phyloP scores from a whole-genome alignment of 306 rosid genomes.

The Hippophae tibetana region DNA sequence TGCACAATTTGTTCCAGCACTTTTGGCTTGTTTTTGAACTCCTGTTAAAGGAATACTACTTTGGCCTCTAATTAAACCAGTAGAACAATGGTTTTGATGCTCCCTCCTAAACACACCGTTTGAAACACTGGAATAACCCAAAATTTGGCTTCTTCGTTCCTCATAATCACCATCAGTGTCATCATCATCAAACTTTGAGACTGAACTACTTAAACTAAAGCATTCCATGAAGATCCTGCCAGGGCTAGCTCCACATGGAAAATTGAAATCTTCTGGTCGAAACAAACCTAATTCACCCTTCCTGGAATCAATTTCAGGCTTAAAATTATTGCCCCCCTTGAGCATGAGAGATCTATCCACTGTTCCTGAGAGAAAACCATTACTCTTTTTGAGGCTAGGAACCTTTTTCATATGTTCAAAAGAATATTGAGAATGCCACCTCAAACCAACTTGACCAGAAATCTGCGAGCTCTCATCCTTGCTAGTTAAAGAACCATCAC shows the following conservation, averaged over 20 bases:
- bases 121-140: slow-evolving; percentile 25
- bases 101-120: slow-evolving; percentile 37
- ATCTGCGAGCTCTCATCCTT: slow-evolving; percentile 20
- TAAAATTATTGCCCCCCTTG: slow-evolving; percentile 29
- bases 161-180: slow-evolving; percentile 22
- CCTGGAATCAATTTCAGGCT: slow-evolving; percentile 34
- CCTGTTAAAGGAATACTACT: slow-evolving; percentile 28
- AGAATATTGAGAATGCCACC: slow-evolving; percentile 18
- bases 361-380: slow-evolving; percentile 22
- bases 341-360: slow-evolving; percentile 28
- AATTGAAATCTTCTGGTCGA: slow-evolving; percentile 56
- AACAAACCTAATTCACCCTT: slow-evolving; percentile 50
- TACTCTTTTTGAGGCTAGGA: slow-evolving; percentile 23
- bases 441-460: slow-evolving; percentile 23
- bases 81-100: slow-evolving; percentile 22
- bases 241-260: slow-evolving; percentile 80
- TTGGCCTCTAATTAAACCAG: slow-evolving; percentile 31
- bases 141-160: slow-evolving; percentile 37
- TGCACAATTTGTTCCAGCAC: slow-evolving; percentile 28
- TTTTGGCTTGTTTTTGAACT: slow-evolving; percentile 32
- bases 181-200: slow-evolving; percentile 40
- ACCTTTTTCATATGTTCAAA: slow-evolving; percentile 37
- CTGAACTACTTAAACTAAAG: slow-evolving; percentile 74
- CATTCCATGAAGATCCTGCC: slow-evolving; percentile 93
- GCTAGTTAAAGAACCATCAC: slow-evolving; percentile 35